phyloP scores from a whole-genome alignment of 2,329 filamentous ascomycete species.

The Trichophyton mentagrophytes region DNA sequence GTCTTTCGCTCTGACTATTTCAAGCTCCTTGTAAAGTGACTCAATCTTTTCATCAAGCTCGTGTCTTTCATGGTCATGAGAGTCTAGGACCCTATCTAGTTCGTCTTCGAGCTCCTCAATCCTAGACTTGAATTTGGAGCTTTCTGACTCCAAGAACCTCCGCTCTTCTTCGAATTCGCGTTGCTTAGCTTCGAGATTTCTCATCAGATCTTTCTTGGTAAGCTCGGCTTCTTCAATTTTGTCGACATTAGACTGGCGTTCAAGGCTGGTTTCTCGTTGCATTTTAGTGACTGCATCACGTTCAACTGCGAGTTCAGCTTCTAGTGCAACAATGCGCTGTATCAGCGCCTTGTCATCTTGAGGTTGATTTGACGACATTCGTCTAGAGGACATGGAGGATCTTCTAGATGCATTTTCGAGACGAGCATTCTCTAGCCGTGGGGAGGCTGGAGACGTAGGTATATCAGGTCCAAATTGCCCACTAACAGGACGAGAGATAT shows the following conservation, averaged over 20 bases:
- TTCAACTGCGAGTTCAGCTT: conserved; percentile 64
- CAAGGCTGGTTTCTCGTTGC: conserved; percentile 54
- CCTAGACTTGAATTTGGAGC: conserved; percentile 59
- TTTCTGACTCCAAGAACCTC: conserved; percentile 67
- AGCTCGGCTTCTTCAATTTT: conserved; percentile 72
- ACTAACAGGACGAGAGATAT: conserved; percentile 42
- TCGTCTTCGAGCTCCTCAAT: conserved; percentile 88
- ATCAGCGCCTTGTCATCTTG: conserved; percentile 48
- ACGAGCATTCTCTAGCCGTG: conserved; percentile 26
- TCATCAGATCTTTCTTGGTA: conserved; percentile 84
- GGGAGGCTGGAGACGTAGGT: conserved; percentile 31
- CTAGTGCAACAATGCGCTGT: conserved; percentile 53
- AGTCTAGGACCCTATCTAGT: conserved; percentile 70
- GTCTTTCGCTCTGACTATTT: conserved; percentile 42
- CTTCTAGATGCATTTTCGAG: conserved; percentile 39
- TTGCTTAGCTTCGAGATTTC: conserved; percentile 87
- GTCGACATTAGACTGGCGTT: conserved; percentile 50
- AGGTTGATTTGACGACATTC: conserved; percentile 48
- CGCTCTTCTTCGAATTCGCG: conserved; percentile 77
- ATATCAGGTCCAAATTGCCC: conserved; percentile 36
- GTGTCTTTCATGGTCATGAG: conserved; percentile 67
- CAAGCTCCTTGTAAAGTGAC: conserved; percentile 57
- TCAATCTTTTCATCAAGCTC: conserved; percentile 56
- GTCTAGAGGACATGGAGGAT: conserved; percentile 48
- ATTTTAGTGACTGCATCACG: conserved; percentile 53